These are phyloP conservation scores for Neonectria sp. DNA, from an alignment of 2,329 filamentous ascomycete genomes.

Conservation along the genomic window DNA sequence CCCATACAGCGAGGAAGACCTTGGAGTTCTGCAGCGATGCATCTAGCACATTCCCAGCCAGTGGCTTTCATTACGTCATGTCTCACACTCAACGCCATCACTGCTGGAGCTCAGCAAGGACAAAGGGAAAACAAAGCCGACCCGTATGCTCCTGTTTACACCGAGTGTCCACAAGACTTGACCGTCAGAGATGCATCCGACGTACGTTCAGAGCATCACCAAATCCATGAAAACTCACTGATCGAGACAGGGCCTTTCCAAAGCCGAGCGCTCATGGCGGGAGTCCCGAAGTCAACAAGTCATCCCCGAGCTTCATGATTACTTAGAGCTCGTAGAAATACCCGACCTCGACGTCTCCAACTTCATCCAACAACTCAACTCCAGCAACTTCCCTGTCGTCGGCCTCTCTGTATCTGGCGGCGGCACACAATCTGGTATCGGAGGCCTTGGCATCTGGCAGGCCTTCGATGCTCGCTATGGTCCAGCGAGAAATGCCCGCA, in stretches of 20 bases:
- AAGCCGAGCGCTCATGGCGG: conserved; percentile 42
- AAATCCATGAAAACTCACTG: fast-evolving
- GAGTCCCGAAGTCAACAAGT: conserved; percentile 37
- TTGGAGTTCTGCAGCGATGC: not conserved
- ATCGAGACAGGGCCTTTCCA: conserved; percentile 42
- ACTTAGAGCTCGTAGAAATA: conserved; percentile 43
- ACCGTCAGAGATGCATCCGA: conserved; percentile 29
- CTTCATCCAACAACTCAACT: conserved; percentile 42
- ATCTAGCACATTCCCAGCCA: not conserved
- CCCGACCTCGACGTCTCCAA: conserved; percentile 37
- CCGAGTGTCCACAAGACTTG: conserved; percentile 27
- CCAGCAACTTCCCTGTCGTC: conserved; percentile 38
- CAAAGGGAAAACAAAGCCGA: conserved; percentile 6
- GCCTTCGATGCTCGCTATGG: conserved; percentile 47
- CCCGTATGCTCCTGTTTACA: conserved; percentile 36
- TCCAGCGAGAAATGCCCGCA: conserved; percentile 33
- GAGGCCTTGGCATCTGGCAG: conserved; percentile 48
- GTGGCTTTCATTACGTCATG: not conserved
- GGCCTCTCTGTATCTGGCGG: conserved; percentile 48
- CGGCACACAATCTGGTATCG: conserved; percentile 49
- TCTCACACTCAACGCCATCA: not conserved
- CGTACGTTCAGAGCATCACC: not conserved
- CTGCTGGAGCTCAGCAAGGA: not conserved
- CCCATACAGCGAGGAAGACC: not conserved
- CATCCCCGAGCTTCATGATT: conserved; percentile 37